Base-by-base conservation (phyloP, 164 flowering plant genomes). In the Akebia trifoliata region DNA sequence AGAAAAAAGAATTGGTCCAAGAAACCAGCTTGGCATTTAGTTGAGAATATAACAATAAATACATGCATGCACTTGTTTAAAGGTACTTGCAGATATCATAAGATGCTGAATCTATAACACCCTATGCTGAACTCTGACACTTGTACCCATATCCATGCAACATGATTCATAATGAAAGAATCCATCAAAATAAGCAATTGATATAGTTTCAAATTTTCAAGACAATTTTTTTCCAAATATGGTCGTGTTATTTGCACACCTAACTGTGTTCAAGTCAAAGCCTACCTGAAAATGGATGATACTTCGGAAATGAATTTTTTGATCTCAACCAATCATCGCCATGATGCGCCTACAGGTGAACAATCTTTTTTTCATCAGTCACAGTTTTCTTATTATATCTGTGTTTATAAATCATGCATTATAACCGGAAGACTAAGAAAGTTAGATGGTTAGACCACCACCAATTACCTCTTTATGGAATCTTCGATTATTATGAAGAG, bases 401-500 rank as follows among this genome's bases (percentile, higher is more conserved):
- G n/a, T n/a, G n/a, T 24, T 50, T 18, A 26, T 9, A 26, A 38
- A n/a, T 30, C 12, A 12, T 2, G 43, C 43, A 53, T 47, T 30
- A 17, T 30, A 21, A 3, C 45, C 38, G 24, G 21, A 32, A 54
- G 11, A 20, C 35, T 36, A 15, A 30, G 38, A 30, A 54, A 17
- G 18, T 8, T 29, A 30, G 38, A 30, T 44, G 11, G 18, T 8
- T 29, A 52, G 28, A 68, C 34, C 21, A 59, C 15, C 17, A 38
- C 14, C 8, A 63, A 37, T 72, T 72, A 92, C 98, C 91, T 85
- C 93, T 70, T 78, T 86, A 40, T 78, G 74, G 30, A 75, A 36
- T 74, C 84, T 83, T 51, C 69, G 82, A 65, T 79, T 74, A 45
- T 83, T 90, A 49, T 65, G 71, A 63, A 71, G 52, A 57, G 74